Conservation (phyloP, 2,329 filamentous ascomycete genomes). For the Zalaria obscura region DNA sequence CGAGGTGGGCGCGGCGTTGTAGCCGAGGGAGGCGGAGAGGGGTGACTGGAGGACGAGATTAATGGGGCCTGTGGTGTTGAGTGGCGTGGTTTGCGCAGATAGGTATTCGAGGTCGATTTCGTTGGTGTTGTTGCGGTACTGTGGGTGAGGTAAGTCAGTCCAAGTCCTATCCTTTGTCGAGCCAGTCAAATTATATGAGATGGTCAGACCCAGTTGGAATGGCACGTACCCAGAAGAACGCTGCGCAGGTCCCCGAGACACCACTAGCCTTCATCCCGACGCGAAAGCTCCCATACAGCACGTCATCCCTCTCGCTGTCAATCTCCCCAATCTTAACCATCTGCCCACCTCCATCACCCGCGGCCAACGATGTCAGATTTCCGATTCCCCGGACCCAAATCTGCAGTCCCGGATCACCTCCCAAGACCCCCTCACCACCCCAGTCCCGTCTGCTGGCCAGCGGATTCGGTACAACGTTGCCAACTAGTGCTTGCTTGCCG, state of each 20-base stretch:
- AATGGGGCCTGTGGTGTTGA: constrained; percentile 34
- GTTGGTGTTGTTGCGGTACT: constrained; percentile 67
- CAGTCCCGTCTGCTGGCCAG: constrained; percentile 28
- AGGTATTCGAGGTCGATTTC: constrained; percentile 75
- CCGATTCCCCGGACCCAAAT: constrained; percentile 37
- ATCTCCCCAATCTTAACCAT: constrained; percentile 51
- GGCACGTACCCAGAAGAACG: constrained; percentile 61
- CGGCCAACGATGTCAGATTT: background rate
- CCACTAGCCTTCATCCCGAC: constrained; percentile 50
- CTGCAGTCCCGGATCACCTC: constrained; percentile 37
- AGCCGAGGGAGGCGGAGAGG: constrained; percentile 43
- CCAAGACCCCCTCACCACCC: constrained; percentile 29
- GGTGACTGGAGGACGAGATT: constrained; percentile 65
- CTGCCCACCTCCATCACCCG: constrained; percentile 19
- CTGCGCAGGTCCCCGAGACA: constrained; percentile 54
- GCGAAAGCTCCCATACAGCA: constrained; percentile 57
- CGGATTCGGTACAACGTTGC: constrained; percentile 44
- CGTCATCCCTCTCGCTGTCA: constrained; percentile 44
- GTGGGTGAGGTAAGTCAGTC: background rate
- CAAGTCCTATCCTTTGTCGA: no score
- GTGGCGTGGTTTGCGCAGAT: constrained; percentile 38
- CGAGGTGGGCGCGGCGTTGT: constrained; percentile 45
- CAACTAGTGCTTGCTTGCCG: constrained; percentile 46
- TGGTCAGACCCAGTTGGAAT: no score
- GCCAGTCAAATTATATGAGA: no score